Percentiles rank a stretch among this genome's conserved stretches.
Evolutionary conservation across 148 eudicot species (phyloP).

Genomic region (Limonium bicolor): DNA sequence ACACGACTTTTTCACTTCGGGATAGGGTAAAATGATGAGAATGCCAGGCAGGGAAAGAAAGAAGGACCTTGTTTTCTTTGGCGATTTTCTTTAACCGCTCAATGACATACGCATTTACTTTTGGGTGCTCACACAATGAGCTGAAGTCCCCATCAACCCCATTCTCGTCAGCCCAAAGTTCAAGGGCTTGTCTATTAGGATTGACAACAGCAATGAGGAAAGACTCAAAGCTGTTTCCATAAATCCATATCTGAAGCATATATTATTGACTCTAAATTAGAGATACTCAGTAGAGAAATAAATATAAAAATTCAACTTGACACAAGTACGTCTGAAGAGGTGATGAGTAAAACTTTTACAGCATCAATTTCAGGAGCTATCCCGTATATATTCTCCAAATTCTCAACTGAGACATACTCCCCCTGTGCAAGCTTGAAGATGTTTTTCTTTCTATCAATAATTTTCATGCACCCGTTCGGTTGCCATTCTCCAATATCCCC

Average conservation of each 20-base stretch:
- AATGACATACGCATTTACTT: constrained; percentile 44
- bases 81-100: constrained; percentile 46
- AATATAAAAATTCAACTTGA: no score
- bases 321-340: neutral
- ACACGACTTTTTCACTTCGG: no score
- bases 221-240: constrained; percentile 70
- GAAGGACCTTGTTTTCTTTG: constrained; percentile 56
- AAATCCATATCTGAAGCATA: constrained; percentile 66
- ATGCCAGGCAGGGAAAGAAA: neutral
- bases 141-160: constrained; percentile 43
- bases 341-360: constrained; percentile 29
- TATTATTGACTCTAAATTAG: no score
- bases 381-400: constrained; percentile 81
- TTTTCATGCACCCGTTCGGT: constrained; percentile 84
- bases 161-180: constrained; percentile 46
- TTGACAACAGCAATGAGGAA: constrained; percentile 58
- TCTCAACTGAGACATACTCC: constrained; percentile 97
- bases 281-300: no score
- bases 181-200: constrained; percentile 48
- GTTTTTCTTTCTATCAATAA: constrained; percentile 89
- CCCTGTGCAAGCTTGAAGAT: constrained; percentile 96
- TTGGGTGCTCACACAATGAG: constrained; percentile 44
- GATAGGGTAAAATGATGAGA: no score
- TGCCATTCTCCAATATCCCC: constrained; percentile 99
- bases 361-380: constrained; percentile 55